These are phyloP conservation scores for Myxozyma monticola DNA, from an alignment of 805 yeast genomes.

Conservation along the genomic window DNA sequence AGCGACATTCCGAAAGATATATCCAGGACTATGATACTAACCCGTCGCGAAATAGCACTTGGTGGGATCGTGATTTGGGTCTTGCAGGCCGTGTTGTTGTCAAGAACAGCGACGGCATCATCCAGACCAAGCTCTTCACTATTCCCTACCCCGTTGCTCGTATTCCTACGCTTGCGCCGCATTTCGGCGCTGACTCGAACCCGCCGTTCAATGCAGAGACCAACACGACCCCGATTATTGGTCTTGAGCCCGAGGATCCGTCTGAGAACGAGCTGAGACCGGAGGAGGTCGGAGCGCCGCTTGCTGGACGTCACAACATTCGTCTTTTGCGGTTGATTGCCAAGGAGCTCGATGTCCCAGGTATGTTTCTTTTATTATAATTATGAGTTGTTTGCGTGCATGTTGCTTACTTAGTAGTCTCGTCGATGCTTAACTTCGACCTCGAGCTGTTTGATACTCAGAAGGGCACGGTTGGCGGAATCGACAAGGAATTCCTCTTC, in stretches of 20 bases:
- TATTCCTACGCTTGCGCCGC: slow-evolving; percentile 84
- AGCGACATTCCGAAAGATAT: background rate
- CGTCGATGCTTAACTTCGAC: slow-evolving; percentile 67
- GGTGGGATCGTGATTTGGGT: slow-evolving; percentile 88
- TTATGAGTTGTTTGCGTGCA: too few relatives aligned
- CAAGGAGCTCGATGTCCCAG: slow-evolving; percentile 51
- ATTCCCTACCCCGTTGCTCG: slow-evolving; percentile 59
- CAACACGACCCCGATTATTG: slow-evolving; percentile 75
- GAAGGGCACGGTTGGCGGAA: slow-evolving; percentile 75
- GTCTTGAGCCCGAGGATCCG: slow-evolving; percentile 46
- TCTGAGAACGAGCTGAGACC: slow-evolving; percentile 28
- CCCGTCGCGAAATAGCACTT: too few relatives aligned
- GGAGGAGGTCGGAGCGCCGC: slow-evolving; percentile 38
- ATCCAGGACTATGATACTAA: too few relatives aligned
- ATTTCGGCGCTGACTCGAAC: slow-evolving; percentile 68
- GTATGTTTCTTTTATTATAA: background rate
- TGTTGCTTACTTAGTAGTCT: slow-evolving; percentile 41
- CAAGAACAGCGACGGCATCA: slow-evolving; percentile 39
- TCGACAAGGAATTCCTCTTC: slow-evolving; percentile 71
- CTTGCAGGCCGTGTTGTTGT: slow-evolving; percentile 75
- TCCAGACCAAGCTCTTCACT: slow-evolving; percentile 41
- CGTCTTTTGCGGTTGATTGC: slow-evolving; percentile 69
- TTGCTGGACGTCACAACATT: slow-evolving; percentile 44
- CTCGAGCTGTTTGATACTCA: slow-evolving; percentile 81
- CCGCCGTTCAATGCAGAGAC: slow-evolving; percentile 79